Conservation (phyloP, 2,329 filamentous ascomycete genomes). For the Sordariomycetes sp. region DNA sequence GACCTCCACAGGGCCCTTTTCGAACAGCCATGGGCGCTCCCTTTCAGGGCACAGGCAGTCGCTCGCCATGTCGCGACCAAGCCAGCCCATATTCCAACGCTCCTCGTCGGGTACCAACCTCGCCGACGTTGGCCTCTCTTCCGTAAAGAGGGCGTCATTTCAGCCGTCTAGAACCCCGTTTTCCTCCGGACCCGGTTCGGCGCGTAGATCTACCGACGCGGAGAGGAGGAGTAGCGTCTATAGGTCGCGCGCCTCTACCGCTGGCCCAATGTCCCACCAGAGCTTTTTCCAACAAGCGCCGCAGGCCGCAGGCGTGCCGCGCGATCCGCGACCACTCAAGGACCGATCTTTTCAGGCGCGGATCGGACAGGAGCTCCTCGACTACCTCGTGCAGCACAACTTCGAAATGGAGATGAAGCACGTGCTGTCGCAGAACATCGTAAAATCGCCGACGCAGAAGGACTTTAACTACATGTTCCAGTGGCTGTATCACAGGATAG, state of each 20-base stretch:
- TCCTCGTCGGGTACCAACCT: constrained; percentile 74
- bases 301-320: constrained; percentile 65
- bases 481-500: constrained; percentile 92
- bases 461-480: constrained; percentile 98
- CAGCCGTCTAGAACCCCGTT: constrained; percentile 58
- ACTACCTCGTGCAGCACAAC: constrained; percentile 85
- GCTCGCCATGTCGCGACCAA: constrained; percentile 70
- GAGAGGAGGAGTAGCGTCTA: constrained; percentile 74
- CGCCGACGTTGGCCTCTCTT: constrained; percentile 67
- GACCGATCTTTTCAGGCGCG: constrained; percentile 68
- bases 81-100: constrained; percentile 76
- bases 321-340: constrained; percentile 75
- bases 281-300: constrained; percentile 91
- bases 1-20: constrained; percentile 51
- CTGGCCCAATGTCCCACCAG: constrained; percentile 61
- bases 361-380: constrained; percentile 79
- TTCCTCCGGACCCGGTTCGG: constrained; percentile 12
- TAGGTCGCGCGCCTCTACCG: constrained; percentile 52
- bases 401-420: constrained; percentile 99
- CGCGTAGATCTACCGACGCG: constrained; percentile 34
- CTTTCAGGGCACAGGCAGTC: constrained; percentile 76
- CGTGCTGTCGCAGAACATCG: constrained; percentile 75
- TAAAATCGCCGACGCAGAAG: constrained; percentile 92
- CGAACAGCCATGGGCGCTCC: constrained; percentile 61
- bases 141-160: constrained; percentile 70